Conservation (phyloP, 257 asterid genomes). For the Solanum chiquidenum region DNA sequence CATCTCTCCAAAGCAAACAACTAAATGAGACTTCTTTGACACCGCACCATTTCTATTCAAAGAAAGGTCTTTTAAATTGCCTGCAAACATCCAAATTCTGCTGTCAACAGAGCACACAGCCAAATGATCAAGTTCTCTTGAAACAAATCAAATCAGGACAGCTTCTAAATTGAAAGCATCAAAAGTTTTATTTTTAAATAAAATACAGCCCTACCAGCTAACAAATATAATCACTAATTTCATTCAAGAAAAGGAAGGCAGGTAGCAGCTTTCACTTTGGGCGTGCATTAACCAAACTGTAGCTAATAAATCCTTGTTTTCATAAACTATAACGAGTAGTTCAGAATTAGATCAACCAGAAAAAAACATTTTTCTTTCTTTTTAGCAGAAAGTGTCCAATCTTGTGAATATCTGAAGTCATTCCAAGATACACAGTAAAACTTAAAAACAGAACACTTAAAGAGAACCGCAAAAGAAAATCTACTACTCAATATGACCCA, state of each 20-base stretch:
- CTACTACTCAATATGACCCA: background rate
- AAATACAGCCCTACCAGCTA: background rate
- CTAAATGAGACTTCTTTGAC: constrained; percentile 24
- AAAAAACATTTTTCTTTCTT: background rate
- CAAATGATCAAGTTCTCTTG: background rate
- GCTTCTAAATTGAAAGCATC: background rate
- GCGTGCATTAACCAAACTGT: background rate
- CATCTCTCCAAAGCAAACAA: constrained; percentile 89
- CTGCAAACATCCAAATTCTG: constrained; percentile 24
- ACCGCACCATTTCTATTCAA: constrained; percentile 27
- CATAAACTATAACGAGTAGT: background rate
- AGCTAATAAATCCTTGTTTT: background rate
- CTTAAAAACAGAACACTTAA: background rate
- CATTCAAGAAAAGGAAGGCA: background rate
- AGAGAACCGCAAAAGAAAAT: too few species aligned
- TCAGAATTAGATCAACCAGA: background rate
- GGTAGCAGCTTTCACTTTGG: background rate
- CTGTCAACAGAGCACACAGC: background rate
- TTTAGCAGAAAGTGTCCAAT: background rate
- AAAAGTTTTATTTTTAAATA: background rate
- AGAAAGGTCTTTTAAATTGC: constrained; percentile 36
- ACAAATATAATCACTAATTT: background rate
- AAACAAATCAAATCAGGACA: background rate
- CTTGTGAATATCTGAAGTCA: background rate
- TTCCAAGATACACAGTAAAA: background rate